A percentile compares a stretch with the other conserved stretches of the same genome.
Evolutionary conservation across 768 basidiomycete genomes (phyloP).

Genomic region (Lactarius tabidus): DNA sequence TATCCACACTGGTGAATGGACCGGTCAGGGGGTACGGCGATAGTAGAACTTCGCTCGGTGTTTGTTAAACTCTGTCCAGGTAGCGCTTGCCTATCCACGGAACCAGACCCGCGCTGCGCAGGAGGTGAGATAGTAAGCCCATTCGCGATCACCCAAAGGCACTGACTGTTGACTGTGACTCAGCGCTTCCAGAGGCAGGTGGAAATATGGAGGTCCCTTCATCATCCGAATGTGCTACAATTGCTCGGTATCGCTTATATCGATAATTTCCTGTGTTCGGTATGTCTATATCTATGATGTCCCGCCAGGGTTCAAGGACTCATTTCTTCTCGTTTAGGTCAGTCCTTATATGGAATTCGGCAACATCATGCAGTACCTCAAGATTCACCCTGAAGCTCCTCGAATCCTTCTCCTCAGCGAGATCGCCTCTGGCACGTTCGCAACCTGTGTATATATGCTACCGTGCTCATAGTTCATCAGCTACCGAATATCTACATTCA

Average conservation of each 20-base stretch:
- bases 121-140: constrained; percentile 14
- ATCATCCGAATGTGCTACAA: constrained; percentile 20
- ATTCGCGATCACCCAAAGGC: too few species aligned
- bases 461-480: constrained; percentile 1
- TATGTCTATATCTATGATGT: background rate
- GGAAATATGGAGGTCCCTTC: constrained; percentile 23
- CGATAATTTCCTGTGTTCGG: constrained; percentile 12
- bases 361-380: constrained; percentile 14
- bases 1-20: constrained; percentile 23
- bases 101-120: constrained; percentile 13
- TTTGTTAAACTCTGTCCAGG: background rate
- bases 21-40: constrained; percentile 14
- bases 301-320: background rate
- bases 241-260: constrained; percentile 21
- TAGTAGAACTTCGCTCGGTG: background rate
- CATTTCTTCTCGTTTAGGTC: constrained; percentile 2
- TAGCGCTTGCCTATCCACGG: constrained; percentile 16
- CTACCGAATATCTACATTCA: constrained; percentile 18
- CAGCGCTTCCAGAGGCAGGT: constrained; percentile 23
- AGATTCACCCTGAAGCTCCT: constrained; percentile 3
- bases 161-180: background rate
- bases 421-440: constrained; percentile 14
- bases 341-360: constrained; percentile 19
- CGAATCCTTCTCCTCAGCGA: constrained; percentile 12
- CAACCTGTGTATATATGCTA: background rate